Conservation (phyloP, 2,329 filamentous ascomycete species). For the Rachicladosporium sp. region DNA sequence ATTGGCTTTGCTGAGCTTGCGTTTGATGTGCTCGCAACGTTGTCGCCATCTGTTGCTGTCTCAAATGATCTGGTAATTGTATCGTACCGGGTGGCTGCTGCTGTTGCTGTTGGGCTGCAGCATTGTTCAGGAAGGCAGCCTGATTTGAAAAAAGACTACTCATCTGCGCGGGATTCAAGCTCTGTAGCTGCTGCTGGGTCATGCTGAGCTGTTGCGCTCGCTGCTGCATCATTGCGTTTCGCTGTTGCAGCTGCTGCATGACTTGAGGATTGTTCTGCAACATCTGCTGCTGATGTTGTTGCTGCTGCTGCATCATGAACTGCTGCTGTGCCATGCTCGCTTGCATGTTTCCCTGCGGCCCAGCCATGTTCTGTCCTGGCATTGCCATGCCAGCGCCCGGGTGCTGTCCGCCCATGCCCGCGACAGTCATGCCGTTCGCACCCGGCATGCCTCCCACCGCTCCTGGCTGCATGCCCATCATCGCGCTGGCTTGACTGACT, state of each 20-base stretch:
- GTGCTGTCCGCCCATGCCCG: constrained; percentile 19
- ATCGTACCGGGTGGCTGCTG: constrained; percentile 11
- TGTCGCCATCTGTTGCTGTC: constrained; percentile 13
- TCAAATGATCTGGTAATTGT: constrained; percentile 11
- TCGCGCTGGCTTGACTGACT: constrained; percentile 55
- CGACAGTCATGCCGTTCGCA: constrained; percentile 36
- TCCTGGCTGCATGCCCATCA: constrained; percentile 66
- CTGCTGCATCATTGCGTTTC: constrained; percentile 18
- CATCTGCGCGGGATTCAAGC: constrained; percentile 29
- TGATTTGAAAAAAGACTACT: constrained; percentile 13
- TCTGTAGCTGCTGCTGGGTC: constrained; percentile 40
- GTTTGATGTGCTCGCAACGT: constrained; percentile 5
- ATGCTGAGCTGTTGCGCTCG: constrained; percentile 27
- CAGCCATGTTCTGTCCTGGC: constrained; percentile 30
- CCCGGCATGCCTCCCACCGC: constrained; percentile 69
- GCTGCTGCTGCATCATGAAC: constrained; percentile 16
- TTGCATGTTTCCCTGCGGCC: constrained; percentile 13
- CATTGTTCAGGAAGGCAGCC: too few relatives aligned
- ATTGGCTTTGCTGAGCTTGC: constrained; percentile 9
- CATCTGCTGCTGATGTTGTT: constrained; percentile 28
- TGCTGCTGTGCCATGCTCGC: constrained; percentile 24
- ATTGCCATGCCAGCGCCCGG: constrained; percentile 23
- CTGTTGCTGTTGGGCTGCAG: constrained; percentile 22
- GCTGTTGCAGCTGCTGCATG: constrained; percentile 26
- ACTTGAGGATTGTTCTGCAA: constrained; percentile 31